These are phyloP conservation scores for Daldinia grandis DNA, from an alignment of 495 filamentous ascomycete genomes.

Conservation along the genomic window DNA sequence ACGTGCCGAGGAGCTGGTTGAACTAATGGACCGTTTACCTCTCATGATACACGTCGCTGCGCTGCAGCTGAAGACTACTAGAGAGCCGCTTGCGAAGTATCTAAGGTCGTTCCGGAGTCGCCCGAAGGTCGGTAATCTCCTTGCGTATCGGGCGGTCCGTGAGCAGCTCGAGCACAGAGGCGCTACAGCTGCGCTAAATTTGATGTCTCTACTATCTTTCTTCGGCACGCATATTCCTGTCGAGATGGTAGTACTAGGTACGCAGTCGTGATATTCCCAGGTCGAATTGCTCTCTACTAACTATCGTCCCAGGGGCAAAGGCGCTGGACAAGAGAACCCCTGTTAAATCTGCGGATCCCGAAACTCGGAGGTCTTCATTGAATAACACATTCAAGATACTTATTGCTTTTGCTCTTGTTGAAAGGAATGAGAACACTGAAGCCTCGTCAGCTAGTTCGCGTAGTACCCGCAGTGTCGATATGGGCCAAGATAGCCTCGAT, in stretches of 20 bases:
- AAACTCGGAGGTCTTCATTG: constrained; percentile 53
- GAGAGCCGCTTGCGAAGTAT: constrained; percentile 75
- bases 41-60: constrained; percentile 82
- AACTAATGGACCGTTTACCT: constrained; percentile 74
- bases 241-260: constrained; percentile 74
- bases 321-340: constrained; percentile 64
- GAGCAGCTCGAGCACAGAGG: constrained; percentile 70
- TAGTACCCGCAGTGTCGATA: constrained; percentile 54
- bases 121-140: constrained; percentile 70
- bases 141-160: constrained; percentile 73
- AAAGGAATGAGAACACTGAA: constrained; percentile 65
- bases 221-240: constrained; percentile 79
- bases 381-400: constrained; percentile 73
- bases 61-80: constrained; percentile 74
- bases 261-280: constrained; percentile 17
- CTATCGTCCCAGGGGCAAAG: constrained; percentile 49
- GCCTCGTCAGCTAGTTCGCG: constrained; percentile 51
- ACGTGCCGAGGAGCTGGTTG: constrained; percentile 71
- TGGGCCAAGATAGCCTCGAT: constrained; percentile 65
- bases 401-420: constrained; percentile 75
- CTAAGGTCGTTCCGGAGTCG: constrained; percentile 72
- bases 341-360: constrained; percentile 64
- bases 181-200: constrained; percentile 69
- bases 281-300: constrained; percentile 4
- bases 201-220: constrained; percentile 79